Conservation (phyloP, 108 stramenopile species). For the Aurantiochytrium sp. region DNA sequence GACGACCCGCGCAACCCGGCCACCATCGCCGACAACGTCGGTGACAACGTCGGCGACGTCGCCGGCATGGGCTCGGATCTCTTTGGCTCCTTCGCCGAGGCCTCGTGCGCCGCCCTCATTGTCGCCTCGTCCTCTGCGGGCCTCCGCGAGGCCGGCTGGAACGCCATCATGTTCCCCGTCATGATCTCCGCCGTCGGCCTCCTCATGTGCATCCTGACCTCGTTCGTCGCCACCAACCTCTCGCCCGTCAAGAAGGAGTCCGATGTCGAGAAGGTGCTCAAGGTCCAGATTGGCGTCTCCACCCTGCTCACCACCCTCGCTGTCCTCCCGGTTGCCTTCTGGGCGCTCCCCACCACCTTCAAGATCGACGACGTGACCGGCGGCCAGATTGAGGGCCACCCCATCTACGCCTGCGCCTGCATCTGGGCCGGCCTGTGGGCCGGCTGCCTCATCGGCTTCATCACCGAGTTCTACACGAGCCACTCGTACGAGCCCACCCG, state of each 20-base stretch:
- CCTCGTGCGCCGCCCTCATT: conserved; percentile 19
- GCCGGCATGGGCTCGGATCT: conserved; percentile 99
- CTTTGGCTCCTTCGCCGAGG: conserved; percentile 78
- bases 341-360: conserved; percentile 34
- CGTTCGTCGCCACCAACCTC: conserved; percentile 66
- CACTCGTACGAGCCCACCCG: conserved; percentile 87
- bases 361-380: neutral
- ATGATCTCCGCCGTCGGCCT: conserved; percentile 85
- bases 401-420: conserved; percentile 45
- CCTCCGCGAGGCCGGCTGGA: conserved; percentile 65
- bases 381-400: neutral
- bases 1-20: conserved; percentile 99
- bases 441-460: conserved; percentile 87
- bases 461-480: conserved; percentile 99
- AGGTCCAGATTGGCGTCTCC: conserved; percentile 56
- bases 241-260: conserved; percentile 64
- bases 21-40: conserved; percentile 98
- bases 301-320: conserved; percentile 87
- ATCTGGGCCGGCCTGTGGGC: conserved; percentile 85
- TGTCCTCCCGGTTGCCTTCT: conserved; percentile 70
- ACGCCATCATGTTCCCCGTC: conserved; percentile 89
- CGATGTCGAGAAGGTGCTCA: conserved; percentile 79
- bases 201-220: conserved; percentile 88
- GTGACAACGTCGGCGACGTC: conserved; percentile 98
- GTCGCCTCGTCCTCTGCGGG: conserved; percentile 91